Percentiles rank a stretch among this genome's conserved stretches.
phyloP scores from a whole-genome alignment of 2,329 filamentous ascomycete species.

The Colletotrichum incanum region DNA sequence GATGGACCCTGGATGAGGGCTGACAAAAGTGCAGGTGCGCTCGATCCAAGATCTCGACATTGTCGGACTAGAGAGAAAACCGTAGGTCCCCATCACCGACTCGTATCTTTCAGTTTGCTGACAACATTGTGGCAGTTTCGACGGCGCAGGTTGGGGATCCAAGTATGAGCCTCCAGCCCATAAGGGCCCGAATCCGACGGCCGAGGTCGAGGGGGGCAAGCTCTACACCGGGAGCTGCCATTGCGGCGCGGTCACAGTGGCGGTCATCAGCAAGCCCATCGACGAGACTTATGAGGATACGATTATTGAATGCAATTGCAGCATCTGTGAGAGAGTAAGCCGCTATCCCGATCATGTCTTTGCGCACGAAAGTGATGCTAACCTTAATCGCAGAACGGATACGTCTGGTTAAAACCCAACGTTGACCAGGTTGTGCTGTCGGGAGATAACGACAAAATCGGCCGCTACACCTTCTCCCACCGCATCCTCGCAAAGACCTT shows the following conservation, averaged over 20 bases:
- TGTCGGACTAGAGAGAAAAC: slow-evolving; percentile 55
- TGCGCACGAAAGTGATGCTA: slow-evolving; percentile 6
- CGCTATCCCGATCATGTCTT: background rate
- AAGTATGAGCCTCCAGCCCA: slow-evolving; percentile 55
- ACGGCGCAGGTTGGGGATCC: slow-evolving; percentile 54
- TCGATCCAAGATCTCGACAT: slow-evolving; percentile 62
- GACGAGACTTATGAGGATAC: slow-evolving; percentile 53
- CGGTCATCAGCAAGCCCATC: slow-evolving; percentile 60
- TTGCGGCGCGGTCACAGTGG: slow-evolving; percentile 65
- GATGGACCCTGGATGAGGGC: background rate
- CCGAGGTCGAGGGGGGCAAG: slow-evolving; percentile 55
- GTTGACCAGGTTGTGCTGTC: slow-evolving; percentile 58
- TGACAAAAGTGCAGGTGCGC: slow-evolving; percentile 53
- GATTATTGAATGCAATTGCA: slow-evolving; percentile 66
- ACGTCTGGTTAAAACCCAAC: slow-evolving; percentile 62
- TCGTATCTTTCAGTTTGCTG: background rate
- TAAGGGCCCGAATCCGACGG: slow-evolving; percentile 59
- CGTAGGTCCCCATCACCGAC: slow-evolving; percentile 51
- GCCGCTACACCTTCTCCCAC: slow-evolving; percentile 55
- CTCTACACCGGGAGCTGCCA: slow-evolving; percentile 68
- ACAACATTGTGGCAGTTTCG: slow-evolving; percentile 51
- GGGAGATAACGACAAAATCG: slow-evolving; percentile 57
- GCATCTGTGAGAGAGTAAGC: slow-evolving; percentile 61
- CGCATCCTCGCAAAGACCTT: slow-evolving; percentile 59
- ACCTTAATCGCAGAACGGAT: slow-evolving; percentile 54